Evolutionary conservation across 148 eudicot species (phyloP).

Genomic region (Tetragonia tetragonoides): DNA sequence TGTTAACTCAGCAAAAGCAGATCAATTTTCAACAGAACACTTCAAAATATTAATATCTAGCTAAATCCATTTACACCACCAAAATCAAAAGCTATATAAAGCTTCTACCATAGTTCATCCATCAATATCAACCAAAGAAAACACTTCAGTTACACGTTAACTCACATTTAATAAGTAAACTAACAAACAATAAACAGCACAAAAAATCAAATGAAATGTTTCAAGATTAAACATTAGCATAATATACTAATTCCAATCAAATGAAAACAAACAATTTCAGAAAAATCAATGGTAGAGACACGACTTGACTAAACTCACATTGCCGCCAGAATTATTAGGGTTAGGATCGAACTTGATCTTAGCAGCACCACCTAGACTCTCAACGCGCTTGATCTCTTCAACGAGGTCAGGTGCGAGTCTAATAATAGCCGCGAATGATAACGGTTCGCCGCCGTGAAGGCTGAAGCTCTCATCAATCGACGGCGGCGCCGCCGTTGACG

Average conservation of each 20-base stretch:
- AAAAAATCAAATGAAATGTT: not conserved
- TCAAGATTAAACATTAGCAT: not conserved
- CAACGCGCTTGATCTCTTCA: constrained; percentile 80
- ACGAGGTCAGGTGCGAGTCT: constrained; percentile 74
- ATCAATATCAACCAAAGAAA: not conserved
- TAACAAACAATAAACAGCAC: not conserved
- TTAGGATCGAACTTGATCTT: constrained; percentile 73
- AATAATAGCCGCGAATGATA: constrained; percentile 68
- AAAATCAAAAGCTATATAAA: too few relatives aligned
- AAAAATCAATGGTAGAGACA: not conserved
- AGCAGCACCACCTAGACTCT: constrained; percentile 61
- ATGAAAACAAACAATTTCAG: not conserved
- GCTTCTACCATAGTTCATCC: not conserved
- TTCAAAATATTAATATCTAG: too few relatives aligned
- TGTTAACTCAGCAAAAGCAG: too few relatives aligned
- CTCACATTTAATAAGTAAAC: not conserved
- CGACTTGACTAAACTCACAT: too few relatives aligned
- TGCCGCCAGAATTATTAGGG: constrained; percentile 57
- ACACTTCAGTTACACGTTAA: not conserved
- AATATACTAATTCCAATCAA: not conserved
- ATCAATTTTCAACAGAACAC: too few relatives aligned
- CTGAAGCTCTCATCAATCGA: constrained; percentile 65
- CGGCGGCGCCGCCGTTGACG: constrained; percentile 17
- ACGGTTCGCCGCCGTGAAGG: constrained; percentile 47
- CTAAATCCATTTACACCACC: too few relatives aligned